These are phyloP conservation scores for Bocquillonia castaneifolia DNA, from an alignment of 441 rosid species.

Conservation along the genomic window DNA sequence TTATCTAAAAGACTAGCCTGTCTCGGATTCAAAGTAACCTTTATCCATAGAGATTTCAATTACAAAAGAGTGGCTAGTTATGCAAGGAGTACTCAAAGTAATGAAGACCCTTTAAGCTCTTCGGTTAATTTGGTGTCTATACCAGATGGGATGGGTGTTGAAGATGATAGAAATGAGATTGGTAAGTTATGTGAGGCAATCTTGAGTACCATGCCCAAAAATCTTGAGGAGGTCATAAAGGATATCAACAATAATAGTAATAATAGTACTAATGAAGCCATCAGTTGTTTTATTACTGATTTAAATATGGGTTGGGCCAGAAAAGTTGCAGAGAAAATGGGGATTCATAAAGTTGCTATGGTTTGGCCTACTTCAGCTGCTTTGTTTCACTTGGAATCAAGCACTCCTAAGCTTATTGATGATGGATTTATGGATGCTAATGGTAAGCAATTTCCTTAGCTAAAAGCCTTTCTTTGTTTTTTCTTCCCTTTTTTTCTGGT, in stretches of 20 bases:
- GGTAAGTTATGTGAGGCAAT: slow-evolving; percentile 19
- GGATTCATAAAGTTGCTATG: slow-evolving; percentile 38
- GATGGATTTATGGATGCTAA: slow-evolving; percentile 41
- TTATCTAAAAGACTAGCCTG: not conserved
- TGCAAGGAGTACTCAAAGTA: not conserved
- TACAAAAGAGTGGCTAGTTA: slow-evolving; percentile 1
- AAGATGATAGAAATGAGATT: slow-evolving; percentile 28
- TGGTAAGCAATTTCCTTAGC: slow-evolving; percentile 26
- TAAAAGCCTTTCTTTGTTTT: too few relatives aligned
- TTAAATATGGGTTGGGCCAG: slow-evolving; percentile 21
- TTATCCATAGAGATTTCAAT: slow-evolving; percentile 8
- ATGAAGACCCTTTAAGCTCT: not conserved
- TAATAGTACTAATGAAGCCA: slow-evolving; percentile 1
- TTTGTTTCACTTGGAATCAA: slow-evolving; percentile 28
- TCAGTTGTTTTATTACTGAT: slow-evolving; percentile 28
- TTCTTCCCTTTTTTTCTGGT: too few relatives aligned
- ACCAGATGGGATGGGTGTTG: slow-evolving; percentile 27
- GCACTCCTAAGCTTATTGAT: slow-evolving; percentile 39
- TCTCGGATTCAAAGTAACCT: slow-evolving; percentile 6
- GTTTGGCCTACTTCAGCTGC: slow-evolving; percentile 55
- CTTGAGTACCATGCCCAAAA: slow-evolving; percentile 22
- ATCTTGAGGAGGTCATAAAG: slow-evolving; percentile 24
- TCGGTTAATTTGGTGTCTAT: slow-evolving; percentile 7
- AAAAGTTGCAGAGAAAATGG: slow-evolving; percentile 39
- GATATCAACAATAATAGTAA: slow-evolving; percentile 1